These are phyloP conservation scores for Fusarium nodosum DNA, from an alignment of 2,329 filamentous ascomycete species.

Conservation along the genomic window DNA sequence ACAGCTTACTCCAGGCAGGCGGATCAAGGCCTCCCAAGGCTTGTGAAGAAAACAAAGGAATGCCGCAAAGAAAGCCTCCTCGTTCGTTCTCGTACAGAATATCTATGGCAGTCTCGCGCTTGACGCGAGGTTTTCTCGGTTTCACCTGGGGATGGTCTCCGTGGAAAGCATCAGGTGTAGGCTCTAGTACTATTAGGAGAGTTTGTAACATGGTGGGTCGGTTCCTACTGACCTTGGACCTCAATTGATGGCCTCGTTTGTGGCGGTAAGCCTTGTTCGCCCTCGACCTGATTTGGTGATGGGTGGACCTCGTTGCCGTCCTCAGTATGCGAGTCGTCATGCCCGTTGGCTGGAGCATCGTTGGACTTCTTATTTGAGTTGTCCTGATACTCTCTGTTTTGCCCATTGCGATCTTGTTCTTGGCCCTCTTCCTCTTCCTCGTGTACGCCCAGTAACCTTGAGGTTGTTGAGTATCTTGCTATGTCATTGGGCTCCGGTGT, in stretches of 20 bases:
- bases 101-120: slow-evolving; percentile 76
- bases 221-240: slow-evolving; percentile 50
- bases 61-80: slow-evolving; percentile 88
- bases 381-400: slow-evolving; percentile 17
- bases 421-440: slow-evolving; percentile 34
- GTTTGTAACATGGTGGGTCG: not conserved
- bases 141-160: slow-evolving; percentile 53
- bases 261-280: slow-evolving; percentile 33
- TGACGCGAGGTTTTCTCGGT: slow-evolving; percentile 51
- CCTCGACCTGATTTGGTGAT: slow-evolving; percentile 18
- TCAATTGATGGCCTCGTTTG: slow-evolving; percentile 53
- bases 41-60: slow-evolving; percentile 88
- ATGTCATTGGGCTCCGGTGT: slow-evolving; percentile 42
- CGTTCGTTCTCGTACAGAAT: slow-evolving; percentile 96
- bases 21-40: slow-evolving; percentile 90
- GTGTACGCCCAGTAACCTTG: slow-evolving; percentile 43
- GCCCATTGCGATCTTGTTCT: slow-evolving; percentile 5
- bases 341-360: slow-evolving; percentile 15
- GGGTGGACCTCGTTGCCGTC: slow-evolving; percentile 16
- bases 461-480: slow-evolving; percentile 44
- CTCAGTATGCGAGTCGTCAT: slow-evolving; percentile 34
- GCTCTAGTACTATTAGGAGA: slow-evolving; percentile 46
- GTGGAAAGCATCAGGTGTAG: slow-evolving; percentile 49
- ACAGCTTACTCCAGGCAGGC: slow-evolving; percentile 75
- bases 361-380: slow-evolving; percentile 25